Evolutionary conservation across 495 filamentous ascomycete genomes (phyloP), one percentile per base, ranked within the genome.

Genomic region (Daldinia loculata): DNA sequence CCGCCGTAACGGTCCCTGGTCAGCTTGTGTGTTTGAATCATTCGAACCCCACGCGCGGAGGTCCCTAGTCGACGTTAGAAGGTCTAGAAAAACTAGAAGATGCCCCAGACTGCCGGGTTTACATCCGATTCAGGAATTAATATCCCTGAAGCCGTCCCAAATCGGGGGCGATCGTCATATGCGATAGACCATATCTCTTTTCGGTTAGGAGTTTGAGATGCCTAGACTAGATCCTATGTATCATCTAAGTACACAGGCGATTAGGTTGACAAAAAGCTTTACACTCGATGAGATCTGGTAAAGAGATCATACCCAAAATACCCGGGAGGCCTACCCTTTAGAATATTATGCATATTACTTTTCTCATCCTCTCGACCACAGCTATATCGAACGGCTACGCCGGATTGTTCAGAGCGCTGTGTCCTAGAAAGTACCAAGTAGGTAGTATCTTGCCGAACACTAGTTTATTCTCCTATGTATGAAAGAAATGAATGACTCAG

Each of bases 111-210:
- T 68, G 65, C 72, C 75, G 72, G 75, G 73, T 75, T 70, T 69
- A 56, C 75, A 75, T 77, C 75, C 75, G 75, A 77, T 75, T 77
- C 75, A 77, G 75, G 72, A 72, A 75, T 75, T 48, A 58, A 51
- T 22, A 74, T 62, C 72, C 72, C 73, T 62, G 62, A 57, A 52
- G 58, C 50, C 57, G 34, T 61, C 70, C 72, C 60, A 69, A 75
- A 75, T 68, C 63, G 66, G 61, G 43, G 61, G 69, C 72, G 65
- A 66, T 75, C 74, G 41, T 68, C 72, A 70, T 60, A 66, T 71
- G 48, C 51, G 56, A 68, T 67, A 66, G 72, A 55, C 65, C 51
- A 66, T 62, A 43, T 56, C 30, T 12, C 29, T 66, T 53, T 73
- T 71, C 52, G 66, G 71, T 55, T 71, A 70, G 57, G 67, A 61